phyloP scores from a whole-genome alignment of 2,329 filamentous ascomycete genomes.

The Fusarium subtropicale region DNA sequence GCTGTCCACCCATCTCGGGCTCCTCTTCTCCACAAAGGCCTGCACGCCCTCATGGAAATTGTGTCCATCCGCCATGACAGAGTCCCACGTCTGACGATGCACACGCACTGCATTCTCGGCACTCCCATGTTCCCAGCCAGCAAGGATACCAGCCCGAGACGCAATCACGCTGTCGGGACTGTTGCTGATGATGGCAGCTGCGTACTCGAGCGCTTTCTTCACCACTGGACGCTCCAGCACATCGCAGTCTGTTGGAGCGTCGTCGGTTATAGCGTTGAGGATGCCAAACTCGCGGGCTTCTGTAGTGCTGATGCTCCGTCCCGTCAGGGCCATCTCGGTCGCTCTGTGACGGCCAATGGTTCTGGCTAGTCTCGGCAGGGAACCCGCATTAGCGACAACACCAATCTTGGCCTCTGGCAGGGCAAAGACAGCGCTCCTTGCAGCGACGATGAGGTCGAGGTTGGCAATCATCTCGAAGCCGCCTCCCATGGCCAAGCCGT shows the following conservation, averaged over 20 bases:
- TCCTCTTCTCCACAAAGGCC: constrained; percentile 79
- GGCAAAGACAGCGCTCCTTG: constrained; percentile 68
- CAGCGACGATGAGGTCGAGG: constrained; percentile 77
- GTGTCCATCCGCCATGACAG: constrained; percentile 68
- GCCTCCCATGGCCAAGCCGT: constrained; percentile 79
- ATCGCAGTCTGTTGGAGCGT: constrained; percentile 45
- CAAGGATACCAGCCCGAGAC: constrained; percentile 73
- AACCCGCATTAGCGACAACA: constrained; percentile 77
- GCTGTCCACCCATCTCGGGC: constrained; percentile 71
- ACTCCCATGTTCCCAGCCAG: constrained; percentile 76
- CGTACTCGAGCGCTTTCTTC: constrained; percentile 67
- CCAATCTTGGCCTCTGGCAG: constrained; percentile 79
- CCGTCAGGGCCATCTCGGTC: constrained; percentile 74
- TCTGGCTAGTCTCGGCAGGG: constrained; percentile 73
- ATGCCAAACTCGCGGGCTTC: constrained; percentile 73
- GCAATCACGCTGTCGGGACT: constrained; percentile 80
- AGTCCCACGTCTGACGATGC: constrained; percentile 64
- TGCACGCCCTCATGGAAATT: constrained; percentile 77
- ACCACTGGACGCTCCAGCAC: constrained; percentile 57
- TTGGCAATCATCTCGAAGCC: constrained; percentile 82
- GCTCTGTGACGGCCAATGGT: constrained; percentile 75
- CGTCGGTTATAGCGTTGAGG: constrained; percentile 70
- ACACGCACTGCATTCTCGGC: constrained; percentile 67
- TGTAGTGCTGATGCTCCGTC: constrained; percentile 65
- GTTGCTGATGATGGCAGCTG: constrained; percentile 69